Base-by-base conservation (phyloP, 2,329 filamentous ascomycete species). In the Xylaria sp. region DNA sequence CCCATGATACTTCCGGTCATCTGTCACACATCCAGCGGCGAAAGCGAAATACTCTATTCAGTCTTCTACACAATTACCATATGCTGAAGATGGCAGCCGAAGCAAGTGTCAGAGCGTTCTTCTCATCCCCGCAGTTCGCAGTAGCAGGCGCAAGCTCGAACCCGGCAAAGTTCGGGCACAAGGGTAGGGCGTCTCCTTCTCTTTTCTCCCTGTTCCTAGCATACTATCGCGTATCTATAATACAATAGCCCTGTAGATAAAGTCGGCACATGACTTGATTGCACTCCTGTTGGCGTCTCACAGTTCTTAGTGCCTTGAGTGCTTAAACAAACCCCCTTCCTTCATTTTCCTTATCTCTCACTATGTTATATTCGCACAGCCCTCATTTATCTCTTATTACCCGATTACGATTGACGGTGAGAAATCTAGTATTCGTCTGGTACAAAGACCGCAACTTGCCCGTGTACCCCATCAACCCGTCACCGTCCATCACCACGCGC, bases 121-220 rank as follows among this genome's bases (percentile, higher is more conserved):
- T 98, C 83, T 86, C 89, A 3, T 91, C 91, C 8, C 88, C 91
- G 31, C 85, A 87, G 73, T 97, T 95, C 80, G 94, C 95, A 67
- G 95, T 98, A 33, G 94, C 94, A 23, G 95, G 95, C 75, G 95
- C 95, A 46, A 95, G 92, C 79, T 92, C 92, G 62, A 94, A 97
- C 81, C 85, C 92, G 49, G 84, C 86, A 78, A 98, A 97, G 80
- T 98, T 92, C 78, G 95, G 96, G 28, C 92, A 97, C 81, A 94
- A 94, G 84, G 90, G 94, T 94, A 80, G 67, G 83, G 49, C 10
- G 41, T n/a, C 25, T n/a, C 41, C 7, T 15, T 61, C 13, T 3
- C 2, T 15, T n/a, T 25, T 10, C n/a, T 61, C 9, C 6, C 2
- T n/a, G 20, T 48, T 28, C 5, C 8, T 12, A 6, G 39, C 46